Evolutionary conservation across 2,329 filamentous ascomycete species (phyloP).

Genomic region (Arthroderma sp.): DNA sequence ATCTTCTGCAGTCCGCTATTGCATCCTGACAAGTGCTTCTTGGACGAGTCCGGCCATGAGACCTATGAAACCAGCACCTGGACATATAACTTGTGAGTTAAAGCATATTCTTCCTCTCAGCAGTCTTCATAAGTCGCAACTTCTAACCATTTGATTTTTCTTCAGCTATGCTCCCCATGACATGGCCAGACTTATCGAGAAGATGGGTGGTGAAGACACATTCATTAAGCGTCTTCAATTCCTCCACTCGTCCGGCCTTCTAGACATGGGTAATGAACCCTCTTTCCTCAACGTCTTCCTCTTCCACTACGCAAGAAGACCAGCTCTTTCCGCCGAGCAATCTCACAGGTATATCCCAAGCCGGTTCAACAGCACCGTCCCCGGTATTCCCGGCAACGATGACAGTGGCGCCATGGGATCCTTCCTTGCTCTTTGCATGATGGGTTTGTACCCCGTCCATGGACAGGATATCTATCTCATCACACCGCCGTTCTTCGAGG

Average conservation of each 20-base stretch:
- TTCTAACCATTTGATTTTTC: background rate
- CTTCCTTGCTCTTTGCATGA: conserved; percentile 53
- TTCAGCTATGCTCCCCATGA: conserved; percentile 41
- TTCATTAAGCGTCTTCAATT: conserved; percentile 51
- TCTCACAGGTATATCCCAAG: conserved; percentile 53
- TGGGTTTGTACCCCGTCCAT: conserved; percentile 56
- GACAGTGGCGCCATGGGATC: conserved; percentile 59
- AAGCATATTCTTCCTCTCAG: background rate
- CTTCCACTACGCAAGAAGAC: conserved; percentile 56
- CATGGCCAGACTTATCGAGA: conserved; percentile 42
- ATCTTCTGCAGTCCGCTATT: conserved; percentile 47
- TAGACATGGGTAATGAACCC: conserved; percentile 55
- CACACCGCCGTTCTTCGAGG: conserved; percentile 52
- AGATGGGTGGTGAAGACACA: conserved; percentile 45
- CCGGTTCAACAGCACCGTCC: conserved; percentile 46
- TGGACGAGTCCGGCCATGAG: conserved; percentile 44
- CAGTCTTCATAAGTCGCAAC: background rate
- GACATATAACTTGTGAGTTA: conserved; percentile 55
- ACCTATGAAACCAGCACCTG: conserved; percentile 61
- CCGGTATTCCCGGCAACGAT: conserved; percentile 56
- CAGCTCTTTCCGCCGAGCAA: conserved; percentile 38
- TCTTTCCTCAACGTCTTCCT: conserved; percentile 53
- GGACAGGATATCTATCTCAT: conserved; percentile 62
- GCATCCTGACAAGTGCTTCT: conserved; percentile 39
- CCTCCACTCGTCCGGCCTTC: conserved; percentile 50